Base-by-base conservation (phyloP, 2,329 filamentous ascomycete species). In the Helminthosporium solani region DNA sequence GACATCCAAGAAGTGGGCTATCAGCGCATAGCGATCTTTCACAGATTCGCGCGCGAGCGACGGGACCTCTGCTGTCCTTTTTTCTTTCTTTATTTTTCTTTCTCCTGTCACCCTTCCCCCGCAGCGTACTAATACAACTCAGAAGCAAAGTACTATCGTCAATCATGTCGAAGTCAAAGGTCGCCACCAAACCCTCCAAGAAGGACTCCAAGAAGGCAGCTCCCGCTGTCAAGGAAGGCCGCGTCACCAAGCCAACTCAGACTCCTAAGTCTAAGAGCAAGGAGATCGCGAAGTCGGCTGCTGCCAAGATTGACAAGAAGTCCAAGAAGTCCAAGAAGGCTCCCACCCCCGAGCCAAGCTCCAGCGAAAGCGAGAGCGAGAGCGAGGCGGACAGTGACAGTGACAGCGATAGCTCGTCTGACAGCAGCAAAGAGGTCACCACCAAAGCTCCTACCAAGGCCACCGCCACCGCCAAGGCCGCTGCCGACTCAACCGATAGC, bases 181-280 rank as follows among this genome's bases (percentile, higher is more conserved):
- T 18, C n/a, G 14, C 33, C 31, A 42, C 61, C 53, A 67, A 61
- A 53, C 49, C 55, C 42, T 63, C 60, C 54, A 69, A 70, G 66
- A 87, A 86, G 76, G 78, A 84, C 67, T 75, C 76, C 70, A 82
- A 82, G 73, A 82, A 81, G 74, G 69, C 71, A 57, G 79, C 83
- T 70, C 71, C 74, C 62, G 66, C 73, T 58, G 82, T 84, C 72
- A 88, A 88, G 78, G 78, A 78, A 60, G 83, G 78, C 57, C 80
- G 81, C 56, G 78, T 88, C 62, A 81, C 79, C 74, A 90, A 90
- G 78, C 68, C 83, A 42, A 76, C 81, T 51, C 78, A 86, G 70
- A 80, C 79, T 55, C 73, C 83, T 66, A 85, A 83, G 73, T 73
- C 78, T 50, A 86, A 86, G 76, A 79, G 82, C 61, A 87, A 87